Percentiles rank a stretch among this genome's conserved stretches.
phyloP scores from a whole-genome alignment of 1,284 basidiomycete genomes.

The Sanghuangporus sanghuang region DNA sequence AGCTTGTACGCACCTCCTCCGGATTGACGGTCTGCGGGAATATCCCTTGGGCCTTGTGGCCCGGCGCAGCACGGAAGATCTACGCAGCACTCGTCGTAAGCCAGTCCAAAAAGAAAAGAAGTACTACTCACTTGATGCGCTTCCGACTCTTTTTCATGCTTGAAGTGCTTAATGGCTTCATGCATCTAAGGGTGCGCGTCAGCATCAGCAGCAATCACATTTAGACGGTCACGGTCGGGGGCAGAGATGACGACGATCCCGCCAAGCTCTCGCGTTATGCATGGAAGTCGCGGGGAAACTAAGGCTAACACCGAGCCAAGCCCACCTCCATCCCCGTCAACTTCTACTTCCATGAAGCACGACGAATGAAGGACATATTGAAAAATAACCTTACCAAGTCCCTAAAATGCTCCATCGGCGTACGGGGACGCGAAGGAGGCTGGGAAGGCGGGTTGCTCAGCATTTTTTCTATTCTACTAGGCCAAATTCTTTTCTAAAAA shows the following conservation, averaged over 20 bases:
- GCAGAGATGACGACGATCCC: not conserved
- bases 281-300: too few relatives aligned
- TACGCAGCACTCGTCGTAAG: conserved; percentile 25
- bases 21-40: conserved; percentile 67
- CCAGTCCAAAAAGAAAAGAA: not conserved
- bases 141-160: conserved; percentile 75
- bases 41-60: conserved; percentile 58
- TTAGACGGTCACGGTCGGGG: not conserved
- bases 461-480: not conserved
- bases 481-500: not conserved
- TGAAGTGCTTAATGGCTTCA: conserved; percentile 38
- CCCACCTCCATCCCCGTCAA: not conserved
- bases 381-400: conserved; percentile 17
- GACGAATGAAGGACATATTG: too few relatives aligned
- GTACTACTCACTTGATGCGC: conserved; percentile 64
- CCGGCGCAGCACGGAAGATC: conserved; percentile 69
- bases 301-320: not conserved
- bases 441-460: conserved; percentile 11
- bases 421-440: conserved; percentile 19
- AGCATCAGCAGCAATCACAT: not conserved
- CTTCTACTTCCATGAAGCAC: conserved; percentile 1
- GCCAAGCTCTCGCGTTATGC: not conserved
- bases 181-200: conserved; percentile 19
- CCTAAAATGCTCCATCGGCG: conserved; percentile 20
- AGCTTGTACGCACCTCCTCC: conserved; percentile 44